Evolutionary conservation across 441 rosid genomes (phyloP).

Genomic region (Viola pubescens): DNA sequence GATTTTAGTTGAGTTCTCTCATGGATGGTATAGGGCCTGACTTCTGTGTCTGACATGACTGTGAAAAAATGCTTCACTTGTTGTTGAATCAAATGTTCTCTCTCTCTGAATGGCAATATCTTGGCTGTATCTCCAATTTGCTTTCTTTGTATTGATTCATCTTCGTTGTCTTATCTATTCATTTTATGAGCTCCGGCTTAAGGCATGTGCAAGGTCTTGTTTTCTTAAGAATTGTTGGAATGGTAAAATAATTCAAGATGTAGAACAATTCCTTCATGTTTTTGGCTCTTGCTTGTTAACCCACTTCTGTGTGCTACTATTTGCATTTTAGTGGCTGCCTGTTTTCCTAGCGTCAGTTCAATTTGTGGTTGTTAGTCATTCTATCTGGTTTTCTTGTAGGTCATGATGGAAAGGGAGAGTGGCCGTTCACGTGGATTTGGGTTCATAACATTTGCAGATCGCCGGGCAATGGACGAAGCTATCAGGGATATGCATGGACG

Average conservation of each 20-base stretch:
- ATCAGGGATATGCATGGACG: constrained; percentile 94
- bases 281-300: not conserved
- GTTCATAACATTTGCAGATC: constrained; percentile 90
- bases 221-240: not conserved
- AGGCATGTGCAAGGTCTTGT: not conserved
- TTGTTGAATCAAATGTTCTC: too few relatives aligned
- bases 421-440: constrained; percentile 98
- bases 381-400: constrained; percentile 47
- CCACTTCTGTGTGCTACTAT: not conserved
- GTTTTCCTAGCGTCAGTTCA: not conserved
- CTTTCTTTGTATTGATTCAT: not conserved
- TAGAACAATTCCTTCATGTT: not conserved
- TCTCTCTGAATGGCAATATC: too few relatives aligned
- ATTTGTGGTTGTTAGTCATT: not conserved
- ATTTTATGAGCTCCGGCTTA: not conserved
- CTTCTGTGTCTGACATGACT: too few relatives aligned
- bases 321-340: constrained; percentile 19
- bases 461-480: constrained; percentile 88
- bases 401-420: constrained; percentile 92
- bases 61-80: too few relatives aligned
- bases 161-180: not conserved
- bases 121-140: not conserved
- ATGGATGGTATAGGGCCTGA: too few relatives aligned
- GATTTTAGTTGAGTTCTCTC: too few relatives aligned
- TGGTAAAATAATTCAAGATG: not conserved